A percentile compares a stretch with the other conserved stretches of the same genome.
phyloP scores from a whole-genome alignment of 768 basidiomycete species.

The Leccinum variicolor region DNA sequence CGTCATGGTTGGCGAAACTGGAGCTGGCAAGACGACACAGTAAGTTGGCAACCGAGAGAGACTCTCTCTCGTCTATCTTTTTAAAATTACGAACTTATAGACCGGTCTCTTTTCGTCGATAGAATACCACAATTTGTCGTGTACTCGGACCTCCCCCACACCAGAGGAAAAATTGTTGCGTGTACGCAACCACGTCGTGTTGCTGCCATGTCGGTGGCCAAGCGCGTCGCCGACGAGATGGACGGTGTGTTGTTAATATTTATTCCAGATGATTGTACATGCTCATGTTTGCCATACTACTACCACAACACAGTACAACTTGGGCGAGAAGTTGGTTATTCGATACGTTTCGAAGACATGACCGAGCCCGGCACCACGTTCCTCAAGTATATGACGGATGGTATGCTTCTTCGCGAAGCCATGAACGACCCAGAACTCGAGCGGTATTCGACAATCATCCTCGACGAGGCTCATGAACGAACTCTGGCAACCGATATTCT shows the following conservation, averaged over 20 bases:
- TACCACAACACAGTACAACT: conserved; percentile 61
- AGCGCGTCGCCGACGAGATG: conserved; percentile 99
- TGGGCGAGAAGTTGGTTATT: conserved; percentile 95
- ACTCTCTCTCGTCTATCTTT: conserved; percentile 18
- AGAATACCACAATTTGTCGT: conserved; percentile 97
- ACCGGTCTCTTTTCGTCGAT: conserved; percentile 27
- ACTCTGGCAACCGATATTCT: conserved; percentile 97
- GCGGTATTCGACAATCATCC: conserved; percentile 95
- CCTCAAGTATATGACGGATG: conserved; percentile 99
- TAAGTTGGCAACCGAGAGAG: conserved; percentile 39
- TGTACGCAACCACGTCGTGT: conserved; percentile 97
- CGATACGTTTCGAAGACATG: conserved; percentile 94
- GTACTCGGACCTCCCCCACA: conserved; percentile 89
- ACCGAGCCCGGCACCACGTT: conserved; percentile 86
- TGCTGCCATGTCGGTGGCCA: conserved; percentile 96
- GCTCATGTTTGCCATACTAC: conserved; percentile 7
- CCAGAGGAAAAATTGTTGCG: conserved; percentile 86
- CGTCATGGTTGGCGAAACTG: conserved; percentile 92
- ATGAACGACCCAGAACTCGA: conserved; percentile 92
- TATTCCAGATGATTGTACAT: background rate
- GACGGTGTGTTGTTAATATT: conserved; percentile 62
- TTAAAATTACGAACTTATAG: conserved; percentile 24
- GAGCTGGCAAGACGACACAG: conserved; percentile 96
- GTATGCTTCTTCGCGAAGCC: conserved; percentile 97
- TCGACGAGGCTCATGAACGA: conserved; percentile 98